Evolutionary conservation across 2,329 filamentous ascomycete genomes (phyloP).

Genomic region (Aureobasidium namibiae): DNA sequence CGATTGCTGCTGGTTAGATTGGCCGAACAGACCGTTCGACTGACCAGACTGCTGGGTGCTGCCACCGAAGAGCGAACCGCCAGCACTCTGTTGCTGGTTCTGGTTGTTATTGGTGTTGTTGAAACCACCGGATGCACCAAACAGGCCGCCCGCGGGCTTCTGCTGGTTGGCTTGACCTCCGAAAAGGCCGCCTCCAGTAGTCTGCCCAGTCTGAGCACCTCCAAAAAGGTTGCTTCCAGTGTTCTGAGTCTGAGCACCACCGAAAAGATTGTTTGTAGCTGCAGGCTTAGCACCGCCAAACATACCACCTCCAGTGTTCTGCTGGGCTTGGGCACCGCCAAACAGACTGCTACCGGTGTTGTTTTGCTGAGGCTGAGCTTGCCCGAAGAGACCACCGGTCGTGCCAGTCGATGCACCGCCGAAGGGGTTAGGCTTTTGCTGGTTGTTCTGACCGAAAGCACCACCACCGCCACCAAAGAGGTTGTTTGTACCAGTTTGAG

Average conservation of each 20-base stretch:
- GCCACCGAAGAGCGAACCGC: constrained; percentile 33
- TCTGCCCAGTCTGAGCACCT: constrained; percentile 30
- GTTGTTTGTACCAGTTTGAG: background rate
- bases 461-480: constrained; percentile 5
- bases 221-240: constrained; percentile 30
- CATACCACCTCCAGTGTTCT: constrained; percentile 15
- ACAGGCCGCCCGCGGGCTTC: constrained; percentile 14
- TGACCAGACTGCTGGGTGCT: constrained; percentile 35
- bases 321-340: constrained; percentile 17
- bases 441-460: constrained; percentile 17
- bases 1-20: constrained; percentile 41
- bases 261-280: constrained; percentile 22
- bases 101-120: constrained; percentile 23
- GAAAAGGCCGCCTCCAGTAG: constrained; percentile 42
- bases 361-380: constrained; percentile 14
- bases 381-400: background rate
- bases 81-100: constrained; percentile 25
- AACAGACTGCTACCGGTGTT: constrained; percentile 21
- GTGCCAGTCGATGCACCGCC: constrained; percentile 14
- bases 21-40: constrained; percentile 45
- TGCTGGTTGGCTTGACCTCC: constrained; percentile 37
- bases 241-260: constrained; percentile 17
- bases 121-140: constrained; percentile 10
- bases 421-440: constrained; percentile 20
- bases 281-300: constrained; percentile 27